phyloP scores from a whole-genome alignment of 208 protist species.

The Wallacemonas sp. region DNA sequence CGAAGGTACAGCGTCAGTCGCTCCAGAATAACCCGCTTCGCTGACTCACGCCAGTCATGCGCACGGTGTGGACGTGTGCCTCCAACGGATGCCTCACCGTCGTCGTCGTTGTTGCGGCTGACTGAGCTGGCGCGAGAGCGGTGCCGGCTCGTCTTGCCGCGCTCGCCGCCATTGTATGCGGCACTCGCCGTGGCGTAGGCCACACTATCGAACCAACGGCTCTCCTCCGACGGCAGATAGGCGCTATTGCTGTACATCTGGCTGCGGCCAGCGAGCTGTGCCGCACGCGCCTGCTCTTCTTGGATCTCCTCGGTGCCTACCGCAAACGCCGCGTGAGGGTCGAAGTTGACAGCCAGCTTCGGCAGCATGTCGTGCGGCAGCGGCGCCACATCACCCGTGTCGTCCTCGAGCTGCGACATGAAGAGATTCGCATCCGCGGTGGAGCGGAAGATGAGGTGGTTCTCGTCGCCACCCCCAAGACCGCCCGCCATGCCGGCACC shows the following conservation, averaged over 20 bases:
- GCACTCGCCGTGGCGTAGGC: conserved; percentile 7
- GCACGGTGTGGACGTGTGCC: background rate
- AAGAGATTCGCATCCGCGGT: background rate
- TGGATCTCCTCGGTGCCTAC: conserved; percentile 18
- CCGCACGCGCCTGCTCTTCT: conserved; percentile 17
- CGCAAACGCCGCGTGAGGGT: conserved; percentile 30
- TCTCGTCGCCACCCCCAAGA: too few species aligned
- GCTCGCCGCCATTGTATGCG: background rate
- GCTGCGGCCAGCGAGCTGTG: conserved; percentile 27
- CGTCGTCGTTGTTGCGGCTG: background rate
- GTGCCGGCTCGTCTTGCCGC: conserved; percentile 4
- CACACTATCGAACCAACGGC: conserved; percentile 26
- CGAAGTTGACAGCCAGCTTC: conserved; percentile 33
- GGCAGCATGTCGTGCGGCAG: conserved; percentile 18
- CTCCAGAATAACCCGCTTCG: conserved; percentile 80
- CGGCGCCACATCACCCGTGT: background rate
- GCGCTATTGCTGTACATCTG: conserved; percentile 46
- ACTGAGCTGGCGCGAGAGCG: conserved; percentile 23
- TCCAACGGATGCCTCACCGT: background rate
- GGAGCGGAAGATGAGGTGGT: background rate
- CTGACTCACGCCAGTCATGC: conserved; percentile 54
- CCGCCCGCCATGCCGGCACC: background rate
- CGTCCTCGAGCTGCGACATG: conserved; percentile 3
- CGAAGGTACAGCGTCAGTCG: conserved; percentile 72
- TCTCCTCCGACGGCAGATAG: conserved; percentile 40